A percentile compares a stretch with the other conserved stretches of the same genome.
Evolutionary conservation across 2,329 filamentous ascomycete genomes (phyloP).

Genomic region (Colletotrichum costaricense): DNA sequence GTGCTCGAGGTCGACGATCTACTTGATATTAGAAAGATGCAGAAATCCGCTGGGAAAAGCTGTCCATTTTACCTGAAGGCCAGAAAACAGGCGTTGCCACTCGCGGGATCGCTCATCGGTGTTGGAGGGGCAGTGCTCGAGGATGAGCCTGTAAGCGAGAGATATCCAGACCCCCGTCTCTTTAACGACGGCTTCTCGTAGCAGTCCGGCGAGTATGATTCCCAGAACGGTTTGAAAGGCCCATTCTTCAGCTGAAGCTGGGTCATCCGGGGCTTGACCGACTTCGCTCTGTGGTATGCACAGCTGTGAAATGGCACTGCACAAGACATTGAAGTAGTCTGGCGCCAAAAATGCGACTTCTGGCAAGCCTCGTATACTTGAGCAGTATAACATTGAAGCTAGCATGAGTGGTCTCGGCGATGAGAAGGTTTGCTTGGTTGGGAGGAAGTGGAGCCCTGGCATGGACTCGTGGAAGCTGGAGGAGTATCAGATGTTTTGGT

Average conservation of each 20-base stretch:
- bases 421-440: slow-evolving; percentile 54
- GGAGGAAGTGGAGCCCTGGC: slow-evolving; percentile 57
- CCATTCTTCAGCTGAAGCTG: slow-evolving; percentile 47
- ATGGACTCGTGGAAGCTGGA: slow-evolving; percentile 55
- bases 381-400: slow-evolving; percentile 57
- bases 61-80: slow-evolving; percentile 34
- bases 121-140: slow-evolving; percentile 53
- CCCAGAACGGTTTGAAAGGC: slow-evolving; percentile 56
- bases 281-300: slow-evolving; percentile 48
- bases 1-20: slow-evolving; percentile 58
- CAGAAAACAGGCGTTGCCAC: slow-evolving; percentile 53
- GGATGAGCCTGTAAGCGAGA: slow-evolving; percentile 52
- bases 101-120: slow-evolving; percentile 50
- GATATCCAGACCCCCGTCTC: slow-evolving; percentile 57
- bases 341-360: slow-evolving; percentile 49
- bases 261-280: slow-evolving; percentile 39
- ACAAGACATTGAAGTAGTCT: slow-evolving; percentile 52
- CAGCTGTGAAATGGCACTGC: slow-evolving; percentile 52
- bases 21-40: not conserved
- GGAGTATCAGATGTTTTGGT: not conserved
- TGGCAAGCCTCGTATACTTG: slow-evolving; percentile 45
- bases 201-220: slow-evolving; percentile 52
- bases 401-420: slow-evolving; percentile 54
- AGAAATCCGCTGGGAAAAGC: fast-evolving
- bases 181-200: slow-evolving; percentile 53